Evolutionary conservation across 2,329 filamentous ascomycete species (phyloP).

Genomic region (Paraphoma sp.): DNA sequence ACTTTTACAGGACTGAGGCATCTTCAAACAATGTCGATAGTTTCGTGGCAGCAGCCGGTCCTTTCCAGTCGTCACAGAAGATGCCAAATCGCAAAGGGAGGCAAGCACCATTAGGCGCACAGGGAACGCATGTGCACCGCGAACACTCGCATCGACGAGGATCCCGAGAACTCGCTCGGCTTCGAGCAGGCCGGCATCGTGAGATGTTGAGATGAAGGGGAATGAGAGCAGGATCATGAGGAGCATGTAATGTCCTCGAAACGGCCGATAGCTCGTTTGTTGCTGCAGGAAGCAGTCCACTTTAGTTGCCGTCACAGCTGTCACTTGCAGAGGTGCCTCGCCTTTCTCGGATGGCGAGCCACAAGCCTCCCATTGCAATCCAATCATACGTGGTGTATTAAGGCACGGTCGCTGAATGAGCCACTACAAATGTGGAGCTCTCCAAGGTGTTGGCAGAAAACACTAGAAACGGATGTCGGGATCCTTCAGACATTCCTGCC

Average conservation of each 20-base stretch:
- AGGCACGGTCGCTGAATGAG: constrained; percentile 7
- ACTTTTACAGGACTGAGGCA: background rate
- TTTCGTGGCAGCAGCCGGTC: background rate
- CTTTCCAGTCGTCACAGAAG: too few relatives aligned
- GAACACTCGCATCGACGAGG: background rate
- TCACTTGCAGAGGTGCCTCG: constrained; percentile 19
- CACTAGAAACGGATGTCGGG: constrained; percentile 18
- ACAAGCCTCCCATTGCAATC: background rate
- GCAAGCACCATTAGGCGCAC: background rate
- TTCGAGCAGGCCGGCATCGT: background rate
- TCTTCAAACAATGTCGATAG: background rate
- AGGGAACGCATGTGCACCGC: background rate
- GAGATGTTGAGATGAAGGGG: constrained; percentile 3
- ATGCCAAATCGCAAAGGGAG: background rate
- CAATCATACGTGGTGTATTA: background rate
- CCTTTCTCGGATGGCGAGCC: background rate
- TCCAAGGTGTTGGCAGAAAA: constrained; percentile 14
- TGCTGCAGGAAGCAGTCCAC: constrained; percentile 17
- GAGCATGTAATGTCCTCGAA: constrained; percentile 7
- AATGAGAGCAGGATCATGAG: constrained; percentile 13
- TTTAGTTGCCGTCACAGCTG: constrained; percentile 27
- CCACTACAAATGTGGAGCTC: constrained; percentile 12
- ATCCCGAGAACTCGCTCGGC: background rate
- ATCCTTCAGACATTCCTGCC: constrained; percentile 30
- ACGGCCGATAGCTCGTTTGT: constrained; percentile 10